These are phyloP conservation scores for Geoglossum glabrum DNA, from an alignment of 495 filamentous ascomycete species.

Conservation along the genomic window DNA sequence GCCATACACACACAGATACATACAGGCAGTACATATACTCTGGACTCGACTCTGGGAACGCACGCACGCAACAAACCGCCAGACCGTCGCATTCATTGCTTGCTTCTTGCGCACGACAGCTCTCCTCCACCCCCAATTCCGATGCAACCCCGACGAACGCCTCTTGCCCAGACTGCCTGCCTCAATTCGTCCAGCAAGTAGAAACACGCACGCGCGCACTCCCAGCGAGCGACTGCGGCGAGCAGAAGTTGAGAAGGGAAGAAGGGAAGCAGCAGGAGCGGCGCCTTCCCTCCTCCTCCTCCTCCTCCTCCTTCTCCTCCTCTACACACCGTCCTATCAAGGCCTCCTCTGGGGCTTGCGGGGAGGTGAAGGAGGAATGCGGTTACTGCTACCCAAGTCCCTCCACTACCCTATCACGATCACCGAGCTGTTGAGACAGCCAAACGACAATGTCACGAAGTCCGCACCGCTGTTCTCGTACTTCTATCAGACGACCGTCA, in stretches of 20 bases:
- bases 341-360: background rate
- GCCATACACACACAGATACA: no score
- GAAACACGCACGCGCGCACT: background rate
- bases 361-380: conserved; percentile 15
- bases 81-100: background rate
- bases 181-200: background rate
- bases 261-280: background rate
- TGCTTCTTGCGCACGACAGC: background rate
- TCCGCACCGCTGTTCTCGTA: conserved; percentile 66
- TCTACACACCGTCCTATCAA: background rate
- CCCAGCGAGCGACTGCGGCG: no score
- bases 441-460: conserved; percentile 52
- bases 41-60: no score
- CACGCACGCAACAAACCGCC: no score
- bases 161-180: background rate
- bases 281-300: no score
- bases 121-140: background rate
- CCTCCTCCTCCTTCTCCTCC: no score
- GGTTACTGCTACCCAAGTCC: conserved; percentile 28
- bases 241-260: background rate
- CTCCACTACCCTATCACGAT: conserved; percentile 93
- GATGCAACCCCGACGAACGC: background rate
- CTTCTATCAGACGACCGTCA: conserved; percentile 54
- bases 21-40: no score
- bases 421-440: conserved; percentile 58